Conservation (phyloP, 2,329 filamentous ascomycete genomes). For the Elsinoe australis region DNA sequence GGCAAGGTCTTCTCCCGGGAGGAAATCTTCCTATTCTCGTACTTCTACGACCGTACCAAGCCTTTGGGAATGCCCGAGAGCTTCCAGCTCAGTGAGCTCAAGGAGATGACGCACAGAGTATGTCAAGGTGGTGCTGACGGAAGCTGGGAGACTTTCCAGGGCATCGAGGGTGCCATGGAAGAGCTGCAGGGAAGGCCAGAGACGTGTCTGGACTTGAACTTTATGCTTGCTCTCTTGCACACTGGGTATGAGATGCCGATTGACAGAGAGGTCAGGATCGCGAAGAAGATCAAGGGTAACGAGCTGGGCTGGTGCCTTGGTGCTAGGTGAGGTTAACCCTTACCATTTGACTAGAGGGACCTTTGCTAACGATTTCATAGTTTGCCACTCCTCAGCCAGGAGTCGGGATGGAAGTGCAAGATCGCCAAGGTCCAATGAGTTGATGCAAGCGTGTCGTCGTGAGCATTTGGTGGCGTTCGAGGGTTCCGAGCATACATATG, state of each 20-base stretch:
- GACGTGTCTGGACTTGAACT: slow-evolving; percentile 90
- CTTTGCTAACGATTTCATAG: slow-evolving; percentile 45
- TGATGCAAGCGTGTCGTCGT: background rate
- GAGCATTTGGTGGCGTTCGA: slow-evolving; percentile 1
- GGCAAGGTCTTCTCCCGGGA: slow-evolving; percentile 86
- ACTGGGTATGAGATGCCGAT: slow-evolving; percentile 98
- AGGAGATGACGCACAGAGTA: slow-evolving; percentile 75
- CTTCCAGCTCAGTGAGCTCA: slow-evolving; percentile 84
- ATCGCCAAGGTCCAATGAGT: slow-evolving; percentile 55
- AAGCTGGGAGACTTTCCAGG: slow-evolving; percentile 73
- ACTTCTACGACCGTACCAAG: slow-evolving; percentile 93
- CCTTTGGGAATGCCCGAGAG: slow-evolving; percentile 97
- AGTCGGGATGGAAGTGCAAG: slow-evolving; percentile 85
- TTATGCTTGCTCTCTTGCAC: slow-evolving; percentile 87
- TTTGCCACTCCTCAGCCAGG: slow-evolving; percentile 71
- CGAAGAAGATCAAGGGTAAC: slow-evolving; percentile 97
- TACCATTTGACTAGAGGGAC: slow-evolving; percentile 12
- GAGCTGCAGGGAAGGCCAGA: slow-evolving; percentile 79
- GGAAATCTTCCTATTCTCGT: slow-evolving; percentile 93
- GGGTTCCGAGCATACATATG: background rate
- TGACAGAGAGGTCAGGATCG: slow-evolving; percentile 91
- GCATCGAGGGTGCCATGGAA: slow-evolving; percentile 66
- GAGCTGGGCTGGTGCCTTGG: slow-evolving; percentile 97
- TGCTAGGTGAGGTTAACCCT: slow-evolving; percentile 66
- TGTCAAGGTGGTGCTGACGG: slow-evolving; percentile 75